phyloP scores from a whole-genome alignment of 1,139 yeast genomes.

The Yarrowia galli region DNA sequence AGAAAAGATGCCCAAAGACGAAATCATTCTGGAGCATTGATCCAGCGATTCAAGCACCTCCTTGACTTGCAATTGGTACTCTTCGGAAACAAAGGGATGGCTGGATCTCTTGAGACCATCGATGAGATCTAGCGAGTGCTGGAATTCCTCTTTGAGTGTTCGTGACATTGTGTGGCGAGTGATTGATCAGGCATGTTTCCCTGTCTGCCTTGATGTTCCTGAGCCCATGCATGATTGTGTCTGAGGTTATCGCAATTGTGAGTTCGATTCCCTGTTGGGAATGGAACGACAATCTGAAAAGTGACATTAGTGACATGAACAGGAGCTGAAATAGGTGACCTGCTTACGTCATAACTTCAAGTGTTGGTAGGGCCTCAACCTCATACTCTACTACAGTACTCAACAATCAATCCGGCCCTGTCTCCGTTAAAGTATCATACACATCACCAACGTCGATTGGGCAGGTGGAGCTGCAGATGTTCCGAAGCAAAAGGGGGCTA shows the following conservation, averaged over 20 bases:
- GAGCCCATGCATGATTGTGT: conserved; percentile 15
- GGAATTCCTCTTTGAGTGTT: conserved; percentile 31
- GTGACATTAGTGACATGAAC: too few relatives aligned
- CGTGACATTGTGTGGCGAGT: neutral
- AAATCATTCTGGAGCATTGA: conserved; percentile 45
- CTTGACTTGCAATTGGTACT: conserved; percentile 42
- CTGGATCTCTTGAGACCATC: conserved; percentile 6
- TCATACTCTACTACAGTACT: too few relatives aligned
- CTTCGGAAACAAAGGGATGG: conserved; percentile 18
- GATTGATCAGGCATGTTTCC: neutral
- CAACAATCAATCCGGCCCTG: too few relatives aligned
- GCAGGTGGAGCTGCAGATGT: too few relatives aligned
- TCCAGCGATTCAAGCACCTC: conserved; percentile 42
- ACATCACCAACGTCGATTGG: too few relatives aligned
- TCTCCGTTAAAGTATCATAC: too few relatives aligned
- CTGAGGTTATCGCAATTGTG: neutral
- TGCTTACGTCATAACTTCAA: too few relatives aligned
- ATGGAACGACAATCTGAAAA: too few relatives aligned
- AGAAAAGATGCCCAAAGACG: conserved; percentile 59
- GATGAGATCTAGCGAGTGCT: conserved; percentile 33
- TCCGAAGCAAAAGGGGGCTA: too few relatives aligned
- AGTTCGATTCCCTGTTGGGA: neutral
- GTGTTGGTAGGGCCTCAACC: too few relatives aligned
- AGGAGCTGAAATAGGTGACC: too few relatives aligned
- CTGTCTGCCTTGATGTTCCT: conserved; percentile 19